phyloP scores from a whole-genome alignment of 2,329 filamentous ascomycete genomes.

The Aspergillus fijiensis region DNA sequence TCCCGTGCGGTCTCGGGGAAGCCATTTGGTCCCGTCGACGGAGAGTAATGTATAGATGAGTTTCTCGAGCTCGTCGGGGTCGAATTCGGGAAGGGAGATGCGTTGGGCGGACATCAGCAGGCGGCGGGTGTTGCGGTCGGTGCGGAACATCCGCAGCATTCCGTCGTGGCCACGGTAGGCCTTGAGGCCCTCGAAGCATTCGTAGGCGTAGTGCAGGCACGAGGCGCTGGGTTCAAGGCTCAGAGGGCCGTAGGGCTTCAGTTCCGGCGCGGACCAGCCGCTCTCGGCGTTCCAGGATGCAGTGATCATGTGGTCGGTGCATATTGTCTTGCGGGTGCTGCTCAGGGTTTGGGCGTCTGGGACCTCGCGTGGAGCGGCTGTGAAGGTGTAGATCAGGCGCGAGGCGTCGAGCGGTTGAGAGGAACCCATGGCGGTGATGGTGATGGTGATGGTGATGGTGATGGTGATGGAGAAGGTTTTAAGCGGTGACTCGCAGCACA shows the following conservation, averaged over 20 bases:
- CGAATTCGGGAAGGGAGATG: constrained; percentile 71
- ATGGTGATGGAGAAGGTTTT: too few species aligned
- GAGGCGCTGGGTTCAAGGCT: constrained; percentile 72
- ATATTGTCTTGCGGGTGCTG: too few species aligned
- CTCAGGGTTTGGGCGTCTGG: too few species aligned
- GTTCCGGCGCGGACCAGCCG: constrained; percentile 69
- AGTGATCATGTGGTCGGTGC: constrained; percentile 81
- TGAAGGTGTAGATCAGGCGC: too few species aligned
- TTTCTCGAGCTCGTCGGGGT: constrained; percentile 47
- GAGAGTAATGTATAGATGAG: constrained; percentile 14
- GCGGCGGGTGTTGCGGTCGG: constrained; percentile 64
- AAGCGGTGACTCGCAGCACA: too few species aligned
- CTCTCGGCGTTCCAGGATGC: constrained; percentile 59
- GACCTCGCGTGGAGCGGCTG: too few species aligned
- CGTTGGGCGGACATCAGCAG: constrained; percentile 55
- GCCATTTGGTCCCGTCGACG: constrained; percentile 4
- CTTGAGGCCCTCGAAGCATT: constrained; percentile 83
- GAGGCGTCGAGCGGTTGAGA: too few species aligned
- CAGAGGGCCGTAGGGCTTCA: constrained; percentile 71
- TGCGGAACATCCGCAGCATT: constrained; percentile 69
- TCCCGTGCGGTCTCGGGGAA: constrained; percentile 6
- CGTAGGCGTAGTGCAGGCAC: constrained; percentile 77
- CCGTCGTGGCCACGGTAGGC: constrained; percentile 65
- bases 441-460: too few species aligned
- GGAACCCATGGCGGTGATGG: too few species aligned